phyloP scores from a whole-genome alignment of 768 basidiomycete species.

The Hydnomerulius pinastri region DNA sequence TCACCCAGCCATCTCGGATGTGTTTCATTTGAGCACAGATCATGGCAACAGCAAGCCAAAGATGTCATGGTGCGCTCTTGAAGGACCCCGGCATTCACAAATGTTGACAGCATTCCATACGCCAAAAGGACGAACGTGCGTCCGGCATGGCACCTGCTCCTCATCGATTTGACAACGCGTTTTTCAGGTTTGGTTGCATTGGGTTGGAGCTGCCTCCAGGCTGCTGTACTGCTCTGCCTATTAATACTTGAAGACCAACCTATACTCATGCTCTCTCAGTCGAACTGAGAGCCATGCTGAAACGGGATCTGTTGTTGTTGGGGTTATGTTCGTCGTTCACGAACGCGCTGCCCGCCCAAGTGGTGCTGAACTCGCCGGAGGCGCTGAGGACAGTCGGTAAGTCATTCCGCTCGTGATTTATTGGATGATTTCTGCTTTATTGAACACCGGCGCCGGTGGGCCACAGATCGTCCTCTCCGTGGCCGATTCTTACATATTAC shows the following conservation, averaged over 20 bases:
- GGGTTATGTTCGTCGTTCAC: conserved; percentile 7
- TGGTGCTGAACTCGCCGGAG: conserved; percentile 35
- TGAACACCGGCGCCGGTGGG: conserved; percentile 29
- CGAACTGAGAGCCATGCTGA: not conserved
- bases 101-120: not conserved
- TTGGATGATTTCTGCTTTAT: not conserved
- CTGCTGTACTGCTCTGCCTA: not conserved
- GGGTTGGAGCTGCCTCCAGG: not conserved
- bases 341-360: conserved; percentile 42
- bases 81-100: not conserved
- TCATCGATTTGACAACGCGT: not conserved
- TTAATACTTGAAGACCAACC: not conserved
- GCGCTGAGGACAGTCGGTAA: conserved; percentile 24
- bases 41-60: not conserved
- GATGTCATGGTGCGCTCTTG: not conserved
- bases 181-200: not conserved
- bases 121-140: conserved; percentile 1
- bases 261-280: not conserved
- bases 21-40: too few species aligned
- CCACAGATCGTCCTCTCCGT: conserved; percentile 48
- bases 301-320: not conserved
- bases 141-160: not conserved
- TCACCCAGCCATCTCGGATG: too few species aligned
- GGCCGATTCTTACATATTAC: conserved; percentile 83
- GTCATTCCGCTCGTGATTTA: conserved; percentile 14